Evolutionary conservation across 352 stramenopile genomes (phyloP), one percentile per base, ranked within the genome.

Genomic region (Phytopythium delawarense): DNA sequence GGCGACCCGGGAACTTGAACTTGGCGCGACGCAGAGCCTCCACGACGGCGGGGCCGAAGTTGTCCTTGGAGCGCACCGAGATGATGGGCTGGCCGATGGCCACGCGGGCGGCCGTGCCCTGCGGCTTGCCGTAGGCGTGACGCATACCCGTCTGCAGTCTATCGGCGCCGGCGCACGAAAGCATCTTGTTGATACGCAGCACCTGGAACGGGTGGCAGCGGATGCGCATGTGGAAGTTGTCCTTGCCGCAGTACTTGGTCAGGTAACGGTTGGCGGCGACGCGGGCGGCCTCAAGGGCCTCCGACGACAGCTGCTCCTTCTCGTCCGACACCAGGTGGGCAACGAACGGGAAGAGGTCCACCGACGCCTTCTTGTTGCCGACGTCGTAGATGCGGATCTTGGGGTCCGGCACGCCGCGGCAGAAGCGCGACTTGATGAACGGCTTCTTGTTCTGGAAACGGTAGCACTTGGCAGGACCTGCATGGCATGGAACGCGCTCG

Each of bases 381-480:
- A 98, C 94, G 81, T 99, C 98, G 84, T 98, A 99, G 82, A 99
- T 99, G 64, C 96, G 89, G 81, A 99, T 99, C 88, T 94, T 94
- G 48, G 85, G 75, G 75, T 94, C 89, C 49, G 97, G 98, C 61
- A 99, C 98, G 96, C 98, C 98, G 86, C 98, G 96, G 79, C 97
- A 99, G 88, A 98, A 99, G 67, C 98, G 94, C 59, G 95, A 99
- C 92, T 99, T 99, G 87, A 99, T 99, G 91, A 99, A 99, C 56
- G 98, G 98, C 89, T 99, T 99, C 96, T 99, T 99, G 96, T 99
- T 99, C 85, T 99, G 96, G 94, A 99, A 99, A 79, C 98, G 96
- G 89, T 99, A 99, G 87, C 97, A 99, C 79, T 97, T 96, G 76
- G 97, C 95, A 73, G 97, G 97, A 98, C 94, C 57, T 62, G 44